Conservation (phyloP, 2,329 filamentous ascomycete species). For the Aspergillus viridinutans region DNA sequence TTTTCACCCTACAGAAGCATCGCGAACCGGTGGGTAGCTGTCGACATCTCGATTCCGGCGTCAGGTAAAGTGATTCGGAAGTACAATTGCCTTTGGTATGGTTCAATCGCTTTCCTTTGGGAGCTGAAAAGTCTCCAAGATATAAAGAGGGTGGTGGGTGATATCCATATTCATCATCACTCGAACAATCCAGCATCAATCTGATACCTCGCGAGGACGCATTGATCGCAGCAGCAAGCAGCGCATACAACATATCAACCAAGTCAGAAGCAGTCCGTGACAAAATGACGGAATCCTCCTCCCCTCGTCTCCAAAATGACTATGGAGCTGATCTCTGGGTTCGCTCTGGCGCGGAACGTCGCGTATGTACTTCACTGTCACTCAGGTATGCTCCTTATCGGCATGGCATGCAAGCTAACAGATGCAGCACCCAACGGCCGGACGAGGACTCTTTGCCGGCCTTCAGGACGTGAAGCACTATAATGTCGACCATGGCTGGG, state of each 20-base stretch:
- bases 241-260: background rate
- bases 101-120: background rate
- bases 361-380: constrained; percentile 15
- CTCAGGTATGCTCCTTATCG: background rate
- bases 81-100: background rate
- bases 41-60: background rate
- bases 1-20: background rate
- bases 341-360: constrained; percentile 16
- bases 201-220: too few relatives aligned
- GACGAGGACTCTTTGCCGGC: constrained; percentile 37
- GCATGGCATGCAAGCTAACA: constrained; percentile 2
- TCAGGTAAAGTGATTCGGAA: background rate
- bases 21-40: background rate
- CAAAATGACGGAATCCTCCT: constrained; percentile 7
- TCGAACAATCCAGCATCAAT: too few relatives aligned
- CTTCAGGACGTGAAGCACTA: constrained; percentile 37
- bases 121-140: background rate
- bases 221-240: too few relatives aligned
- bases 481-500: constrained; percentile 36
- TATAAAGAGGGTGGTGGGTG: background rate
- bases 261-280: background rate
- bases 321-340: constrained; percentile 37
- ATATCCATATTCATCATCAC: too few relatives aligned
- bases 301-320: constrained; percentile 28
- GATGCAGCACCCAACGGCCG: constrained; percentile 27